These are phyloP conservation scores for Panicum hallii DNA, from an alignment of 202 grass and related monocot genomes.

Conservation along the genomic window DNA sequence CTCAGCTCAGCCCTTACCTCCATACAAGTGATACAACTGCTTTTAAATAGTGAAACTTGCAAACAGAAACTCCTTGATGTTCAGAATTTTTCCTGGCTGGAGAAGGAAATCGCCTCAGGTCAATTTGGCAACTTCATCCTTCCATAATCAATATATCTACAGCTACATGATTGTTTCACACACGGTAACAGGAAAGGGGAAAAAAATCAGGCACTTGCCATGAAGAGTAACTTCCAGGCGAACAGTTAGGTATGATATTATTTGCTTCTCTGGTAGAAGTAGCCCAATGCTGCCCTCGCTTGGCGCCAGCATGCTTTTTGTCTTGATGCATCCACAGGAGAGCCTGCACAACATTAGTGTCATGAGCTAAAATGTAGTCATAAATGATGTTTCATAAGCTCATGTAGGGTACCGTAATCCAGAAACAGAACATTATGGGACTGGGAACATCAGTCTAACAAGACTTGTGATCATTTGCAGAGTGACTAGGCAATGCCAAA, in stretches of 20 bases:
- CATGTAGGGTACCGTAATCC: background rate
- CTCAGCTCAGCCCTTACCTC: conserved; percentile 50
- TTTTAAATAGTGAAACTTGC: conserved; percentile 59
- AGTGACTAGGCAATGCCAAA: conserved; percentile 8
- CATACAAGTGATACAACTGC: conserved; percentile 46
- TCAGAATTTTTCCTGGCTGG: conserved; percentile 55
- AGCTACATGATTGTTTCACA: conserved; percentile 58
- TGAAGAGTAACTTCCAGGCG: conserved; percentile 58
- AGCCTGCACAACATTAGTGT: conserved; percentile 45
- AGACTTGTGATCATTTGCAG: background rate
- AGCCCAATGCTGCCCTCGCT: conserved; percentile 48
- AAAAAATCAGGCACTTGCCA: conserved; percentile 62
- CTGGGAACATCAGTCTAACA: background rate
- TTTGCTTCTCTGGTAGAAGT: conserved; percentile 50
- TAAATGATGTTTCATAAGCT: background rate
- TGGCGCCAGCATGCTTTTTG: conserved; percentile 36
- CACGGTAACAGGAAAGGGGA: conserved; percentile 41
- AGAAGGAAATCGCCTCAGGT: conserved; percentile 52
- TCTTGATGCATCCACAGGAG: conserved; percentile 44
- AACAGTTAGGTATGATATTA: conserved; percentile 66
- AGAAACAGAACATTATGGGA: conserved; percentile 8
- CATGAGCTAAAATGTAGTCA: conserved; percentile 21
- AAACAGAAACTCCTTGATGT: conserved; percentile 63
- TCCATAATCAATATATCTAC: conserved; percentile 72
- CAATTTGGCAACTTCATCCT: conserved; percentile 52